Evolutionary conservation across 148 eudicot genomes (phyloP).

Genomic region (Linanthus parryae): DNA sequence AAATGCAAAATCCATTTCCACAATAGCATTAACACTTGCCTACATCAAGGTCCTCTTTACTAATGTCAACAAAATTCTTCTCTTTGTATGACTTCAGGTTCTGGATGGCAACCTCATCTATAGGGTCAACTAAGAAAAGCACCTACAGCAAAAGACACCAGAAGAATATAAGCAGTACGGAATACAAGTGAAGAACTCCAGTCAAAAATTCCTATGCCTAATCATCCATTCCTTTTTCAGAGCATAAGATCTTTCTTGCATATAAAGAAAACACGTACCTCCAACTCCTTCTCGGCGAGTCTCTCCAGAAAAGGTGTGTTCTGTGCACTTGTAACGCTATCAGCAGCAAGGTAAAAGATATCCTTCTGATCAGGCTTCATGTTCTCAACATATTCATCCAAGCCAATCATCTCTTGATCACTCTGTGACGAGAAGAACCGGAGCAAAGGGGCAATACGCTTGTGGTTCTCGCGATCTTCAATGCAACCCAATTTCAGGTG

Average conservation of each 20-base stretch:
- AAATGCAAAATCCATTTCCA: no score
- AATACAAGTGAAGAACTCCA: no score
- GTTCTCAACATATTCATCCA: constrained; percentile 90
- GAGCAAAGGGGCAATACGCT: constrained; percentile 89
- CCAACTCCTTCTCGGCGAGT: constrained; percentile 86
- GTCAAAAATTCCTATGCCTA: no score
- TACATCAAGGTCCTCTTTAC: constrained; percentile 93
- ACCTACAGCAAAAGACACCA: constrained; percentile 45
- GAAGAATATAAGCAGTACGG: neutral
- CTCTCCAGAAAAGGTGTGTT: constrained; percentile 89
- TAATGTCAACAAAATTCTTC: constrained; percentile 79
- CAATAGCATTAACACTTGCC: no score
- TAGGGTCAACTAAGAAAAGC: constrained; percentile 86
- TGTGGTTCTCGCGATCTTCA: constrained; percentile 90
- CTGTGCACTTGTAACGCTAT: constrained; percentile 88
- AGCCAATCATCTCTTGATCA: constrained; percentile 78
- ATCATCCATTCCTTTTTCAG: no score
- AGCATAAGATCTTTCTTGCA: no score
- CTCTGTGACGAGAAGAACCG: constrained; percentile 92
- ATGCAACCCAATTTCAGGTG: constrained; percentile 89
- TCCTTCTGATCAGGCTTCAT: constrained; percentile 95
- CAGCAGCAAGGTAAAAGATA: constrained; percentile 85
- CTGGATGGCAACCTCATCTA: constrained; percentile 90
- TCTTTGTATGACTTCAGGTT: constrained; percentile 82
- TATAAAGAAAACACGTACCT: constrained; percentile 45